phyloP scores from a whole-genome alignment of 306 rosid genomes.

The Pyrus betulifolia region DNA sequence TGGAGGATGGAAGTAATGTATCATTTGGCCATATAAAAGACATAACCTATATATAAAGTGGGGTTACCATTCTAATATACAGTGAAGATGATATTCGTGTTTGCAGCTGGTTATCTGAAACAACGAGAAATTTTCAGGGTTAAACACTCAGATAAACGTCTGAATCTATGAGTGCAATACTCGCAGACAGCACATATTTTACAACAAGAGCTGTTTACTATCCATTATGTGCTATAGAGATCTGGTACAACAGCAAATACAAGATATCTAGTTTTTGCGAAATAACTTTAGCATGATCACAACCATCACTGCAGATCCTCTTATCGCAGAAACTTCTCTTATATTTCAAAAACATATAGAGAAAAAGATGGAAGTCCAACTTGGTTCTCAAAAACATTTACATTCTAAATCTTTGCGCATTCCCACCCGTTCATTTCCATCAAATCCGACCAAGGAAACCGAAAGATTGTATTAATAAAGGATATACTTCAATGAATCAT shows the following conservation, averaged over 20 bases:
- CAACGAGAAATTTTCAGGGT: conserved; percentile 1
- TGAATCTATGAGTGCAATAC: neutral
- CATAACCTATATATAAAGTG: neutral
- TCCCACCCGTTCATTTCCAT: neutral
- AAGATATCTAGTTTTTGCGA: neutral
- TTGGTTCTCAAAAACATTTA: neutral
- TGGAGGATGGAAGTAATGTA: neutral
- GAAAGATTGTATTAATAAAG: neutral
- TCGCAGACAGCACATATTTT: neutral
- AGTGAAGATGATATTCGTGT: conserved; percentile 92
- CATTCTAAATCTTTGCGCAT: neutral
- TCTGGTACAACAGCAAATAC: neutral
- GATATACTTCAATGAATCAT: neutral
- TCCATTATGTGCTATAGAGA: neutral
- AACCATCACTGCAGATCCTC: neutral
- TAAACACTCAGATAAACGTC: neutral
- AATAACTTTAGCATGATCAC: neutral
- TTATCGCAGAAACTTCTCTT: neutral
- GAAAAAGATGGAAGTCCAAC: neutral
- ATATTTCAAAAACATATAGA: neutral
- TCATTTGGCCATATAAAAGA: neutral
- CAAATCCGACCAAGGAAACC: neutral
- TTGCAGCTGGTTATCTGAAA: conserved; percentile 85
- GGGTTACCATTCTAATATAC: conserved; percentile 88
- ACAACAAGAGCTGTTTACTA: neutral